Base-by-base conservation (phyloP, 2,329 filamentous ascomycete genomes). In the Hirsutella thompsonii region DNA sequence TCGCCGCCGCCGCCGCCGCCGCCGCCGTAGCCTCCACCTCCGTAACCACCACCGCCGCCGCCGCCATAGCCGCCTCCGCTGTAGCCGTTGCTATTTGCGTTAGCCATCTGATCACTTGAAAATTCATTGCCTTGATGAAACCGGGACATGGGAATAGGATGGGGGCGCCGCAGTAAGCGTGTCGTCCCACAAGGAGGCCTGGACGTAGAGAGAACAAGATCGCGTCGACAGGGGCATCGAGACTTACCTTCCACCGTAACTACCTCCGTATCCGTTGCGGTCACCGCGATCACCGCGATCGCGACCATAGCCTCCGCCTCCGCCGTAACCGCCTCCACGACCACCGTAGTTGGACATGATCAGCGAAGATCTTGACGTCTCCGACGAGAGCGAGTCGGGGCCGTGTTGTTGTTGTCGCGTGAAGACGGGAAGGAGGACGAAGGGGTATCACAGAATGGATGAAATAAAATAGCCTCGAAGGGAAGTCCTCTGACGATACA, bases 1-100 rank as follows among this genome's bases (percentile, higher is more conserved):
- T 98, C 92, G 62, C 90, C 89, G 50, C 87, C 85, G 50, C 74
- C 81, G 49, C 74, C 79, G 49, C 74, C 79, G 34, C 56, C 57
- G 32, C 57, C 57, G 34, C 63, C 59, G 19, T 42, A 39, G 18
- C 59, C 56, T 39, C 57, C 57, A 40, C 59, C 60, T 26, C 60
- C 57, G 38, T 55, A 56, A 41, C 59, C 58, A 43, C 60, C 58
- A 40, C 58, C 57, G 41, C 59, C 60, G 38, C 56, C 55, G 20
- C 57, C 50, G 38, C 47, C 42, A 14, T 47, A 40, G 28, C 66
- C 67, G 35, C 23, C 23, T 6, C 23, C 30, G 32, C 32, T 16
- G 32, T 49, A 42, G 37, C 56, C 52, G 39, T 59, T 55, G 37
- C 61, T 56, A 41, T 49, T 49, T 34, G 49, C 46, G 41, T 50